These are phyloP conservation scores for Trichophyton verrucosum DNA, from an alignment of 2,329 filamentous ascomycete species.

Conservation along the genomic window DNA sequence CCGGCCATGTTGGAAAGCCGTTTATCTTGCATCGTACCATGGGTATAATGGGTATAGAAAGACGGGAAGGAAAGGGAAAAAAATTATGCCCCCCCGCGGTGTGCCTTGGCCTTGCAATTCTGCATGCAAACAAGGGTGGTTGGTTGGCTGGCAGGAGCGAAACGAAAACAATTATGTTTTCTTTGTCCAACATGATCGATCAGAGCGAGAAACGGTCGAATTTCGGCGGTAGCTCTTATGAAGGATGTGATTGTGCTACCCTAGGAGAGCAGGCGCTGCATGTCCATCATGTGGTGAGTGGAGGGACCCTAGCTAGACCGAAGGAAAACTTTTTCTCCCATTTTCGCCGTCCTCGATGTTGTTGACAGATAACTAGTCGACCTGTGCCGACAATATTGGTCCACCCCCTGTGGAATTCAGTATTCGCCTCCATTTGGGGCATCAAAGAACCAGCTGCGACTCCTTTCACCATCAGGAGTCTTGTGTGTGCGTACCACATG, in stretches of 20 bases:
- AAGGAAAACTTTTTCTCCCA: too few species aligned
- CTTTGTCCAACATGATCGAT: conserved; percentile 1
- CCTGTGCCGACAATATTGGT: not conserved
- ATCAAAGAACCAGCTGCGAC: not conserved
- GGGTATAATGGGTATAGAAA: too few species aligned
- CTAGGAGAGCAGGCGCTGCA: not conserved
- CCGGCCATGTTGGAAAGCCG: not conserved
- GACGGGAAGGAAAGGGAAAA: too few species aligned
- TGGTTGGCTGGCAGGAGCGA: not conserved
- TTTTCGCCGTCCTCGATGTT: not conserved
- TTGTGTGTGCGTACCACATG: not conserved
- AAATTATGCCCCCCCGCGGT: not conserved
- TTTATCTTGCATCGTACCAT: not conserved
- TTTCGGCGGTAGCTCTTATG: not conserved
- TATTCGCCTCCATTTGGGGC: not conserved
- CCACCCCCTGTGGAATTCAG: not conserved
- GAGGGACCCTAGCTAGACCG: too few species aligned
- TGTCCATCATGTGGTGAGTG: not conserved
- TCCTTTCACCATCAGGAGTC: too few species aligned
- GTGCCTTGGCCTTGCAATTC: not conserved
- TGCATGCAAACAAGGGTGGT: not conserved
- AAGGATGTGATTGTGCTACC: conserved; percentile 2
- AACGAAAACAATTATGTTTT: not conserved
- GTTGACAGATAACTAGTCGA: not conserved
- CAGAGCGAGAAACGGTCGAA: not conserved